phyloP scores from a whole-genome alignment of 2,329 filamentous ascomycete genomes.

The Fusarium phyllophilum region DNA sequence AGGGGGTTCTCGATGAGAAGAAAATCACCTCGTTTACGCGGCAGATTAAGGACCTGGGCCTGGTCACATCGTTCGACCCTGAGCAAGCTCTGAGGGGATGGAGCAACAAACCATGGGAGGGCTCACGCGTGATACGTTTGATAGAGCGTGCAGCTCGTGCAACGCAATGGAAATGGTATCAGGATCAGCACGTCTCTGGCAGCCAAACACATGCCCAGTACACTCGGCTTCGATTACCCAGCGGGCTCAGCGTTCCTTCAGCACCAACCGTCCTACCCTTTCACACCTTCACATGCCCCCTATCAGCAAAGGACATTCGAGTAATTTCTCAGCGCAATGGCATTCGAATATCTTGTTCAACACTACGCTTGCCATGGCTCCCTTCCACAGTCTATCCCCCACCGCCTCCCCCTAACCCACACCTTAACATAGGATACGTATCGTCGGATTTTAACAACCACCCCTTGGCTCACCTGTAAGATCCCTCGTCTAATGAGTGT shows the following conservation, averaged over 20 bases:
- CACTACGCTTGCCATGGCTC: constrained; percentile 87
- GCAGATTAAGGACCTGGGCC: constrained; percentile 57
- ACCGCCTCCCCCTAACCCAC: constrained; percentile 81
- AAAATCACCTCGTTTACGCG: constrained; percentile 61
- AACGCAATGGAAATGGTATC: constrained; percentile 87
- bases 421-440: constrained; percentile 93
- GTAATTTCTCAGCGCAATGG: constrained; percentile 96
- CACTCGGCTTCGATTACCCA: constrained; percentile 76
- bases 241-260: constrained; percentile 78
- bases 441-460: constrained; percentile 99
- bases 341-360: constrained; percentile 90
- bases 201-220: constrained; percentile 69
- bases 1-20: constrained; percentile 70
- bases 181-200: constrained; percentile 76
- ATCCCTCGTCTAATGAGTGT: background rate
- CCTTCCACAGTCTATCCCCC: constrained; percentile 84
- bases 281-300: constrained; percentile 95
- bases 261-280: constrained; percentile 96
- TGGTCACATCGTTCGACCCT: constrained; percentile 50
- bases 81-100: constrained; percentile 63
- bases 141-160: constrained; percentile 85
- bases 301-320: constrained; percentile 90
- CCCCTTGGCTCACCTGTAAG: constrained; percentile 86
- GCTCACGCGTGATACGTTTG: constrained; percentile 82
- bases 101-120: constrained; percentile 86